These are phyloP conservation scores for Daldinia sp. DNA, from an alignment of 2,329 filamentous ascomycete species.

Conservation along the genomic window DNA sequence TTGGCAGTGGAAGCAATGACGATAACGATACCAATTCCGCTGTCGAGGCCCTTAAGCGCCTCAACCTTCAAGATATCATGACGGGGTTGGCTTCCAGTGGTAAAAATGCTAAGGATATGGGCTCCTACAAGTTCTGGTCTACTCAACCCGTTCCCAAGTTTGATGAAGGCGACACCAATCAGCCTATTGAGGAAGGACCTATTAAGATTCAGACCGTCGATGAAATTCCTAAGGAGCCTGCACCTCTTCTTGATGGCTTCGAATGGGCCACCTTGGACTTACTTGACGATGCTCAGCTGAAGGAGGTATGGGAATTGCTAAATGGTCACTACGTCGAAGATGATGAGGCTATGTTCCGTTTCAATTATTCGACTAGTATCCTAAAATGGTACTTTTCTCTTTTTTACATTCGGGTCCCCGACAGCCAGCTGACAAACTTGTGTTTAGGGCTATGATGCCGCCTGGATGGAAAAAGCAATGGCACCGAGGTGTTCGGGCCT, in stretches of 20 bases:
- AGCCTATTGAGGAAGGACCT: slow-evolving; percentile 78
- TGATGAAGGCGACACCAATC: slow-evolving; percentile 67
- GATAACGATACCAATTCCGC: slow-evolving; percentile 51
- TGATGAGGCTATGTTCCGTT: slow-evolving; percentile 95
- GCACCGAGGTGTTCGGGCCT: slow-evolving; percentile 92
- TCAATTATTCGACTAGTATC: slow-evolving; percentile 92
- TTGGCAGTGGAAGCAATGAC: slow-evolving; percentile 54
- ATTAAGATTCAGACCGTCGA: slow-evolving; percentile 84
- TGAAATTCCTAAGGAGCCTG: slow-evolving; percentile 81
- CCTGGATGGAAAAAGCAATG: slow-evolving; percentile 94
- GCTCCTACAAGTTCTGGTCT: slow-evolving; percentile 97
- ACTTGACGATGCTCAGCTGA: slow-evolving; percentile 79
- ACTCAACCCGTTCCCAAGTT: slow-evolving; percentile 96
- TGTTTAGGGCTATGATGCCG: slow-evolving; percentile 84
- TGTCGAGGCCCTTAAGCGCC: slow-evolving; percentile 68
- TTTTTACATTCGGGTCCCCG: background rate
- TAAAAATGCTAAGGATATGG: slow-evolving; percentile 97
- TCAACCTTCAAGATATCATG: slow-evolving; percentile 78
- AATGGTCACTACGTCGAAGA: slow-evolving; percentile 98
- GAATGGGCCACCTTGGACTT: slow-evolving; percentile 96
- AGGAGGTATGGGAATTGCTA: slow-evolving; percentile 92
- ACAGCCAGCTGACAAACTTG: slow-evolving; percentile 16
- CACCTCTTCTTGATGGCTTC: slow-evolving; percentile 82
- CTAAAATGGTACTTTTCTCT: slow-evolving; percentile 78
- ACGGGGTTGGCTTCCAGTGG: slow-evolving; percentile 80